Evolutionary conservation across 495 filamentous ascomycete species (phyloP), one percentile per base, ranked within the genome.

Genomic region (Daldinia loculata): DNA sequence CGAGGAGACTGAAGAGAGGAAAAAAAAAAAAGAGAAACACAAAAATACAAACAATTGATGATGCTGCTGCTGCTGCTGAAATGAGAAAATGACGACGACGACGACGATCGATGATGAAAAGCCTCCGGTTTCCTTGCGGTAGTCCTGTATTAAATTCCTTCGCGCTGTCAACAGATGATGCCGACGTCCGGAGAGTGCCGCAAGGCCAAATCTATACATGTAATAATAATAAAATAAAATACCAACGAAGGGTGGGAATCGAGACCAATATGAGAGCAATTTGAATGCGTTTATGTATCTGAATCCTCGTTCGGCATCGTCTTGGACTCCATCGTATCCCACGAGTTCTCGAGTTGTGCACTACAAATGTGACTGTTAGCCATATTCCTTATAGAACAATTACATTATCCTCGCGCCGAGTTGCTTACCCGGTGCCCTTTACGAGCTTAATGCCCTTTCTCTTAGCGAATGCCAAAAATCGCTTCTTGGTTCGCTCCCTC

Each of bases 401-500:
- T 24, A 8, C 0, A 36, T 27, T 3, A 22, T 56, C 8, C 11
- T 36, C 17, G 24, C 5, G 9, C 27, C 30, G 34, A 51, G 1
- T 19, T 36, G 77, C 80, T 65, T 65, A 83, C 82, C 30, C 51
- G 15, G 62, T 71, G 26, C 68, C 69, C 77, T 78, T 77, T 0
- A 75, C 69, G 17, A 84, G 48, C 67, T 67, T 78, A 27, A 84
- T 67, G 19, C 80, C 80, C 77, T 79, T 80, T 67, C 61, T 77
- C 38, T 69, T 69, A 38, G 79, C 66, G 56, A 83, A 83, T 11
- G 63, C 60, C 62, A 85, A 69, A 48, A 85, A 84, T 50, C 83
- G 67, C 52, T 74, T 73, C 81, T 83, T 85, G 43, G 82, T 85
- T 29, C 82, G 72, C 53, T 79, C 77, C 9, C 83, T 65, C 74